These are phyloP conservation scores for Talaromyces pinophilus DNA, from an alignment of 2,329 filamentous ascomycete genomes.

Conservation along the genomic window DNA sequence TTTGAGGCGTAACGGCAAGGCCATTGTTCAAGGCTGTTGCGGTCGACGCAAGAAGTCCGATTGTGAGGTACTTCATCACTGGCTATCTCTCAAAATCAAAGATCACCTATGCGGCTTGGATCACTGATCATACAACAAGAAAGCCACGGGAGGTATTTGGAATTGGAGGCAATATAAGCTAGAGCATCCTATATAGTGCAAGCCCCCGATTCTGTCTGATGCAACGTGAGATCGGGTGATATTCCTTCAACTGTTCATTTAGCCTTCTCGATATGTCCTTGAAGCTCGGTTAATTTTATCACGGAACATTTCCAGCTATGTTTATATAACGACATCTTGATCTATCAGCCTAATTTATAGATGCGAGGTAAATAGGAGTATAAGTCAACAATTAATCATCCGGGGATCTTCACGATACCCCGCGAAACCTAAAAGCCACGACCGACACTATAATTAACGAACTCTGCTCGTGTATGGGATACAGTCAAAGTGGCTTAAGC, in stretches of 20 bases:
- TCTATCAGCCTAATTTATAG: background rate
- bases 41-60: conserved; percentile 4
- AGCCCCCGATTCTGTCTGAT: background rate
- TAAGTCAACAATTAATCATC: background rate
- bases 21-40: conserved; percentile 14
- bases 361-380: background rate
- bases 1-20: conserved; percentile 20
- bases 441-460: background rate
- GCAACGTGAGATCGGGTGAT: background rate
- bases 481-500: background rate
- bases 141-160: background rate
- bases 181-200: background rate
- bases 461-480: background rate
- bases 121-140: background rate
- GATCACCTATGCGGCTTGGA: background rate
- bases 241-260: background rate
- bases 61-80: background rate
- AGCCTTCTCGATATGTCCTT: background rate
- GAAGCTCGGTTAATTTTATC: conserved; percentile 9
- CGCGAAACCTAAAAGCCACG: conserved; percentile 1
- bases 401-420: conserved; percentile 5
- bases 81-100: background rate
- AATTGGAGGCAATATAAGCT: background rate
- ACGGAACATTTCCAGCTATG: background rate
- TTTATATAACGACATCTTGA: background rate